Evolutionary conservation across 768 basidiomycete species (phyloP), one percentile per base, ranked within the genome.

Genomic region (Filobasidium wieringae): DNA sequence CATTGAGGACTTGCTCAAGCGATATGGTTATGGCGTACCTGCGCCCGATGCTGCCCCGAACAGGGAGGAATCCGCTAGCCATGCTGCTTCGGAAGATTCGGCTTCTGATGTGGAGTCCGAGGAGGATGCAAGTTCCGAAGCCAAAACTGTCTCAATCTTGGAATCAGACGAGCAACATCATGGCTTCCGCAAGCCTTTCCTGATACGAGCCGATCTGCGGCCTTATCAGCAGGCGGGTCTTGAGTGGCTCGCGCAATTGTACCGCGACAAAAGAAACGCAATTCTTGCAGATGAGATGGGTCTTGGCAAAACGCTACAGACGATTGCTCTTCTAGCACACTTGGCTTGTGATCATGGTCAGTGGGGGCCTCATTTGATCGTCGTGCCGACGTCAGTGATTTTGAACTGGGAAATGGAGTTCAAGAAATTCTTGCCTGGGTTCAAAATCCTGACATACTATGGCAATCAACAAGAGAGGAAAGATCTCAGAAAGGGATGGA

Each of bases 241-340:
- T 17, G 76, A 77, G 45, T 78, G 77, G 77, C 74, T 78, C 12
- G 77, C 75, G 2, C 72, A 72, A 52, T 59, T 77, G 0, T 77
- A 76, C 64, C 64, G 71, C 19, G 75, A 75, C 34, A 71, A 73
- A 4, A 71, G 75, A 62, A 78, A 78, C 62, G 77, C 77, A 36
- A 76, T 76, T 33, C 62, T 76, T 36, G 88, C 89, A 1, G 91
- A 93, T 67, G 89, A 93, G 73, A 92, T 95, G 90, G 91, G 90
- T 41, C 74, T 93, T 7, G 90, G 90, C 12, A 76, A 76, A 63
- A 76, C 75, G 8, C 72, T 75, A 37, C 75, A 76, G 59, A 76
- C 75, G 0, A 76, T 76, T 45, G 65, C 74, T 4, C 66, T 76
- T 4, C 68, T 76, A 11, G 74, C 65, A 32, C 71, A 74, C 58